Evolutionary conservation across 2,329 filamentous ascomycete species (phyloP).

Genomic region (Aspergillus quadricinctus): DNA sequence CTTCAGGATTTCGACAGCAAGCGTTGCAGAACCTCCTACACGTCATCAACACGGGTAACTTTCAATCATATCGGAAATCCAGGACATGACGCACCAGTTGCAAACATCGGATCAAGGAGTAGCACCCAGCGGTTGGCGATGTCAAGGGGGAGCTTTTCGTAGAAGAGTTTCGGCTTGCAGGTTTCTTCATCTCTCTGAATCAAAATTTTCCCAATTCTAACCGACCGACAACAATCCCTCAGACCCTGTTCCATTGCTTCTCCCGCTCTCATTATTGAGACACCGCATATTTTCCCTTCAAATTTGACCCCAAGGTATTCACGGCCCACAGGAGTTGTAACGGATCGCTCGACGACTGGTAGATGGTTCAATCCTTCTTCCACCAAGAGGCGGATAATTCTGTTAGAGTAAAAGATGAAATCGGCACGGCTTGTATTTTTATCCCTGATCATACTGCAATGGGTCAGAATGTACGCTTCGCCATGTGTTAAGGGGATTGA

Average conservation of each 20-base stretch:
- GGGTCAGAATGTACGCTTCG: slow-evolving; percentile 4
- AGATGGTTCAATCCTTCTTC: slow-evolving; percentile 97
- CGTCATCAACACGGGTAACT: slow-evolving; percentile 6
- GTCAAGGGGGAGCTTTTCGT: slow-evolving; percentile 94
- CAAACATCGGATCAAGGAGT: slow-evolving; percentile 97
- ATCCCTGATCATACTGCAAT: slow-evolving; percentile 83
- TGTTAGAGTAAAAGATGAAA: slow-evolving; percentile 99
- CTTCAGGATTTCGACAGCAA: slow-evolving; percentile 93
- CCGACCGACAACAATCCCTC: slow-evolving; percentile 93
- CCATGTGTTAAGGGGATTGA: not conserved
- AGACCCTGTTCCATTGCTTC: slow-evolving; percentile 98
- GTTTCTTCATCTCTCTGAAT: slow-evolving; percentile 98
- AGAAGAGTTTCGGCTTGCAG: slow-evolving; percentile 85
- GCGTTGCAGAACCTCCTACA: slow-evolving; percentile 84
- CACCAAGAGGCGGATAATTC: slow-evolving; percentile 92
- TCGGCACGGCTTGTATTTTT: slow-evolving; percentile 85
- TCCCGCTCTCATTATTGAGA: slow-evolving; percentile 96
- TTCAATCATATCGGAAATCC: not conserved
- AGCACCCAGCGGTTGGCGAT: slow-evolving; percentile 91
- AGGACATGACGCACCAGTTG: slow-evolving; percentile 62
- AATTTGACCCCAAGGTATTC: slow-evolving; percentile 90
- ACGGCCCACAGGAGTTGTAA: slow-evolving; percentile 86
- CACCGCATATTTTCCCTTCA: slow-evolving; percentile 96
- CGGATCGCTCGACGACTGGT: slow-evolving; percentile 79
- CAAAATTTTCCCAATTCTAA: slow-evolving; percentile 95